Evolutionary conservation across 225 moss, liverwort and hornwort species (phyloP), one percentile per base, ranked within the genome.

Genomic region (Pseudisothecium myosuroides): DNA sequence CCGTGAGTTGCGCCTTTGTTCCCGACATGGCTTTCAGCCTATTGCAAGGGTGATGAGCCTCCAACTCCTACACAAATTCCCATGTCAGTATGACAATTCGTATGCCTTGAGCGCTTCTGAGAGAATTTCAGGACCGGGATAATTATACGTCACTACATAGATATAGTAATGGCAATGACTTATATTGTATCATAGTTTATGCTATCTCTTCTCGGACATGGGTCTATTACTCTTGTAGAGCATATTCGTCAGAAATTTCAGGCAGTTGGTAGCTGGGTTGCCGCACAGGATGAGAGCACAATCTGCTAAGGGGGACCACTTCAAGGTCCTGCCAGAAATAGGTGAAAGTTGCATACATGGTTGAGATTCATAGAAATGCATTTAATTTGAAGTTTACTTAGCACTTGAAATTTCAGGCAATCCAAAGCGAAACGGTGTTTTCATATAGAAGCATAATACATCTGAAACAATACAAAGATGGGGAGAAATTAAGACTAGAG

Each of bases 11-110:
- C 80, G 80, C 77, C 86, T 89, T 93, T n/a, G 90, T 87, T 71
- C 85, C 92, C 60, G 92, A 92, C 90, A 91, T 89, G 16, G 89
- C 89, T 90, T 92, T 93, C 82, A 93, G 89, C 47, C 88, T 92
- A 52, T 84, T 90, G 89, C 92, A 89, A 54, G 93, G 94, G 49
- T 93, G 91, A 82, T 92, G 89, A 73, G 73, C 89, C 89, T 94
- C 94, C 93, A 94, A 75, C 65, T 94, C 93, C 94, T 94, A 85
- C 77, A 80, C 45, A 85, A 37, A 61, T 49, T 60, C 72, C 58
- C n/a, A 54, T 43, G 39, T 86, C 74, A 81, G 62, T 29, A 49
- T 36, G 69, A 73, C 60, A 71, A 17, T 61, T 81, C 14, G 24
- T 31, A 63, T 31, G 49, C 62, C 45, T 45, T 73, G 43, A 66